A percentile compares a stretch with the other conserved stretches of the same genome.
phyloP scores from a whole-genome alignment of 2,329 filamentous ascomycete species.

The Chaetomium globosum region DNA sequence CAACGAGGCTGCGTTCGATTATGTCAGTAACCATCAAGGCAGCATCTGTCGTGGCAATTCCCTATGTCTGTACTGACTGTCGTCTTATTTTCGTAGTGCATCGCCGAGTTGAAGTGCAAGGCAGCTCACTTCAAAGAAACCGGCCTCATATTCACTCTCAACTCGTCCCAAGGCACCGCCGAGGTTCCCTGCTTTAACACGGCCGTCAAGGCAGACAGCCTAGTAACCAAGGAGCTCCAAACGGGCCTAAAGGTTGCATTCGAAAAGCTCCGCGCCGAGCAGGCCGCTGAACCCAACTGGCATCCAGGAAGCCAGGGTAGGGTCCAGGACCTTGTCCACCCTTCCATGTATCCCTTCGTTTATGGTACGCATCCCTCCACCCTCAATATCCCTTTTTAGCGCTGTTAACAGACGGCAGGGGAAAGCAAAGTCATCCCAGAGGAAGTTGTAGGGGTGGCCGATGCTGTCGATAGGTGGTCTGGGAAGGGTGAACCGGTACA shows the following conservation, averaged over 20 bases:
- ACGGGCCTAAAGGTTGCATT: conserved; percentile 46
- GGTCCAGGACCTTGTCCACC: conserved; percentile 62
- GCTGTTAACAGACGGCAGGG: neutral
- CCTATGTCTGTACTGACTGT: neutral
- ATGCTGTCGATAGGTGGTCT: conserved; percentile 36
- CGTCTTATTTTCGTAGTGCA: conserved; percentile 35
- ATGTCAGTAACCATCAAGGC: conserved; percentile 23
- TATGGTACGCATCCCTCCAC: conserved; percentile 39
- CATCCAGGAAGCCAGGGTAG: conserved; percentile 56
- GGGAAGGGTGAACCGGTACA: conserved; percentile 36
- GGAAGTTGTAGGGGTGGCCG: conserved; percentile 39
- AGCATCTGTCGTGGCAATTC: no score
- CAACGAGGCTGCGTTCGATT: conserved; percentile 34
- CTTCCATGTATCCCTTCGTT: conserved; percentile 60
- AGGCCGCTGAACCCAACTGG: conserved; percentile 52
- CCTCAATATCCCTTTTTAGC: conserved; percentile 19
- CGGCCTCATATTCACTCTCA: conserved; percentile 49
- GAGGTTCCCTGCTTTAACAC: conserved; percentile 32
- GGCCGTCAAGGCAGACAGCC: conserved; percentile 57
- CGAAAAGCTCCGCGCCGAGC: conserved; percentile 49
- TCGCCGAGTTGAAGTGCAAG: conserved; percentile 55
- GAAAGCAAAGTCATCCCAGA: conserved; percentile 41
- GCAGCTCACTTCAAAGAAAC: conserved; percentile 48
- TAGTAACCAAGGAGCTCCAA: conserved; percentile 42
- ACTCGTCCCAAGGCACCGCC: conserved; percentile 35